These are phyloP conservation scores for Chlorella sorokiniana DNA, from an alignment of 139 green algal genomes.

Conservation along the genomic window DNA sequence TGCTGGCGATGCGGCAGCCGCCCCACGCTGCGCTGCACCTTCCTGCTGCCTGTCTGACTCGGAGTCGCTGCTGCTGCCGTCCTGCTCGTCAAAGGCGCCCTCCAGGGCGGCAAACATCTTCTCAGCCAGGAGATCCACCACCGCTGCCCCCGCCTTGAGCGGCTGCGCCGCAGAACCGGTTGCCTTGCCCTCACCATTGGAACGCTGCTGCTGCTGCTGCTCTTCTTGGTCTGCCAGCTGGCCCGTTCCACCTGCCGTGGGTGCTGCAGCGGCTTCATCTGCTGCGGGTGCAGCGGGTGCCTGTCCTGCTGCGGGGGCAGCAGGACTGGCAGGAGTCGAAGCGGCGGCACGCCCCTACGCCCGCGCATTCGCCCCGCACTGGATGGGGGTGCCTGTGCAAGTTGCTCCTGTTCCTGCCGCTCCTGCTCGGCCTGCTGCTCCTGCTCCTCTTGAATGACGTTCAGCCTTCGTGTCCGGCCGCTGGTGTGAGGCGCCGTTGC, in stretches of 20 bases:
- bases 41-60: not conserved
- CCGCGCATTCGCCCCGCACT: not conserved
- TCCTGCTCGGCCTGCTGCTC: not conserved
- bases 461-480: not conserved
- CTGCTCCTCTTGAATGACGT: not conserved
- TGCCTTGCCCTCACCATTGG: not conserved
- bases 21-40: not conserved
- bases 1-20: not conserved
- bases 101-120: slow-evolving; percentile 41
- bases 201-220: not conserved
- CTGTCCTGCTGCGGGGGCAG: not conserved
- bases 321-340: not conserved
- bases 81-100: not conserved
- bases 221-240: not conserved
- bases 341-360: no score
- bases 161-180: not conserved
- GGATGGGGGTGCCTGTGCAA: not conserved
- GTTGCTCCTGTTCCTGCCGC: not conserved
- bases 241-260: not conserved
- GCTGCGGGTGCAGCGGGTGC: not conserved
- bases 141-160: slow-evolving; percentile 4
- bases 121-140: slow-evolving; percentile 29
- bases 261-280: no score
- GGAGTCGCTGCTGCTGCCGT: not conserved
- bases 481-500: not conserved